phyloP scores from a whole-genome alignment of 2,329 filamentous ascomycete genomes.

The Sphaerulina populicola region DNA sequence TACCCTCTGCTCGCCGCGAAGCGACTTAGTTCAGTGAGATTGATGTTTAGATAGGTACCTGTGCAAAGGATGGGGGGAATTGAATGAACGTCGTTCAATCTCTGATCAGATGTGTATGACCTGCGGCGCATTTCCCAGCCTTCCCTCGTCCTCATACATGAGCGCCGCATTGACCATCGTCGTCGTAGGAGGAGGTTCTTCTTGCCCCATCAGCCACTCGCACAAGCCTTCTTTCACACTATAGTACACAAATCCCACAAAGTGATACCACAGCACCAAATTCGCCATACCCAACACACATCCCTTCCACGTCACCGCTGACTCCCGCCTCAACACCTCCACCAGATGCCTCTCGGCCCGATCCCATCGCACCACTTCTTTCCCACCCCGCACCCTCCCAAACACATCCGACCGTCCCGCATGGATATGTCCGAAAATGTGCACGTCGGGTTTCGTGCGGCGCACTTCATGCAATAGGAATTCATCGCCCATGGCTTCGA shows the following conservation, averaged over 20 bases:
- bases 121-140: conserved; percentile 42
- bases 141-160: conserved; percentile 43
- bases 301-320: conserved; percentile 32
- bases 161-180: conserved; percentile 56
- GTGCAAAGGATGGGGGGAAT: no score
- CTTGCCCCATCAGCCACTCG: conserved; percentile 51
- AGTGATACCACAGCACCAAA: conserved; percentile 43
- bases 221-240: conserved; percentile 41
- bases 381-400: conserved; percentile 45
- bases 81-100: background rate
- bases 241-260: conserved; percentile 38
- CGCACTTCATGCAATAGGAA: conserved; percentile 61
- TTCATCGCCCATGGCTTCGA: conserved; percentile 56
- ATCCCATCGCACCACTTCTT: conserved; percentile 65
- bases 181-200: conserved; percentile 26
- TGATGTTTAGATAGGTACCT: background rate
- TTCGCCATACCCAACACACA: conserved; percentile 31
- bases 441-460: conserved; percentile 64
- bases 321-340: conserved; percentile 43
- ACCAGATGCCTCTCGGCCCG: conserved; percentile 64
- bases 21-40: background rate
- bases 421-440: conserved; percentile 82
- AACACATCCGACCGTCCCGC: conserved; percentile 42
- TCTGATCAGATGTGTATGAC: conserved; percentile 27
- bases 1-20: conserved; percentile 2